phyloP scores from a whole-genome alignment of 2,329 filamentous ascomycete genomes.

The Verticillium tricorpus region DNA sequence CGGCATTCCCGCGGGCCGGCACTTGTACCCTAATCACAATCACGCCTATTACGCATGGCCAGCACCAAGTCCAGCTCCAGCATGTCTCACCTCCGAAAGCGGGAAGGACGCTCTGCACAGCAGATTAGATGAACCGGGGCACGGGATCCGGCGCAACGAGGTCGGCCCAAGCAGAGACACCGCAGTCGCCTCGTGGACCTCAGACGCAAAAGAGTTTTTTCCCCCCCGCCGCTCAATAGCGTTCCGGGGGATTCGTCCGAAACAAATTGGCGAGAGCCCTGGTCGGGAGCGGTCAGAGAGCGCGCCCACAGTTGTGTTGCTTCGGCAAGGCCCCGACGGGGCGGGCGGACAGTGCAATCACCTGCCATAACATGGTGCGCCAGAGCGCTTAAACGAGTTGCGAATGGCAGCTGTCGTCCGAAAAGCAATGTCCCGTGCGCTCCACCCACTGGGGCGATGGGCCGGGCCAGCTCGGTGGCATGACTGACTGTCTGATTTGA shows the following conservation, averaged over 20 bases:
- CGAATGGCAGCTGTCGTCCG: background rate
- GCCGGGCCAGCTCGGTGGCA: background rate
- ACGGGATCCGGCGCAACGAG: background rate
- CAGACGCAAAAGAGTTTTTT: background rate
- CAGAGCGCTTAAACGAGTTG: background rate
- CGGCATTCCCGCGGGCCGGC: background rate
- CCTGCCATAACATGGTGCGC: background rate
- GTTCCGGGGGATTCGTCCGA: background rate
- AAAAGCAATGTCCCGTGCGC: background rate
- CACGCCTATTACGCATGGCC: background rate
- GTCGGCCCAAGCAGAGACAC: background rate
- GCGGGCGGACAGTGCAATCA: too few relatives aligned
- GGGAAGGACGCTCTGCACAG: background rate
- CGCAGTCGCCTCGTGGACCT: background rate
- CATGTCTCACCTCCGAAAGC: background rate
- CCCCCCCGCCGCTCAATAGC: background rate
- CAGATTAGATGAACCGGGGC: background rate
- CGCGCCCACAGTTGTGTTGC: background rate
- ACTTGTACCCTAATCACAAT: background rate
- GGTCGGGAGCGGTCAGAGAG: background rate
- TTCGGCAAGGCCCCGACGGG: background rate
- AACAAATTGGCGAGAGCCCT: background rate
- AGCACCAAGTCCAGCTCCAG: background rate
- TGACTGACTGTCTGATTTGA: background rate
- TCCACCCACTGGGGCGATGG: background rate